A percentile compares a stretch with the other conserved stretches of the same genome.
Evolutionary conservation across 768 basidiomycete genomes (phyloP).

Genomic region (Auricularia cornea): DNA sequence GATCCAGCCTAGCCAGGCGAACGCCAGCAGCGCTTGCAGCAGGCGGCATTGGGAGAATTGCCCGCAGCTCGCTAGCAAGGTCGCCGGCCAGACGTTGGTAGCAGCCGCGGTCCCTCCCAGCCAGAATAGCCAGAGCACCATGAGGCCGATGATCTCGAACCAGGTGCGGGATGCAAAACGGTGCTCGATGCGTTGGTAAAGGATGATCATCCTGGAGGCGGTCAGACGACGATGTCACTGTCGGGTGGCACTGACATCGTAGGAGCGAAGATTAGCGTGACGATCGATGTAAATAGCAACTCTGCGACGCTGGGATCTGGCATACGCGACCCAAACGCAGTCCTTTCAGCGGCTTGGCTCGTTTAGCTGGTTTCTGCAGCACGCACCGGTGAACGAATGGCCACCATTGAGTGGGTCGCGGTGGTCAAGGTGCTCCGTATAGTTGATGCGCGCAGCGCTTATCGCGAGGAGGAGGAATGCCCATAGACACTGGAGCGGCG

Average conservation of each 20-base stretch:
- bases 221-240: too few species aligned
- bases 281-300: conserved; percentile 19
- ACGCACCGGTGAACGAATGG: conserved; percentile 16
- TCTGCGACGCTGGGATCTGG: conserved; percentile 22
- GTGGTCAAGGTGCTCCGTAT: conserved; percentile 18
- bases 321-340: background rate
- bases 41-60: conserved; percentile 19
- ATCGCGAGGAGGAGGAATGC: conserved; percentile 15
- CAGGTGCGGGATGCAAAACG: conserved; percentile 5
- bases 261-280: conserved; percentile 14
- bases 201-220: conserved; percentile 8
- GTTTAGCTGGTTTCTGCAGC: background rate
- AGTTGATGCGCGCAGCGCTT: conserved; percentile 18
- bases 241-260: conserved; percentile 22
- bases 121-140: conserved; percentile 22
- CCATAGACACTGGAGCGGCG: background rate
- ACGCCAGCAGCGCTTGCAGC: conserved; percentile 23
- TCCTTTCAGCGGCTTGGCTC: background rate
- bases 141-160: conserved; percentile 15
- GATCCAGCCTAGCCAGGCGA: conserved; percentile 25
- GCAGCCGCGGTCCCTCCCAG: conserved; percentile 20
- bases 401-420: conserved; percentile 23
- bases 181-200: conserved; percentile 2
- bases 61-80: conserved; percentile 16
- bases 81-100: conserved; percentile 19